These are phyloP conservation scores for Asterophora lycoperdoides DNA, from an alignment of 768 basidiomycete species.

Conservation along the genomic window DNA sequence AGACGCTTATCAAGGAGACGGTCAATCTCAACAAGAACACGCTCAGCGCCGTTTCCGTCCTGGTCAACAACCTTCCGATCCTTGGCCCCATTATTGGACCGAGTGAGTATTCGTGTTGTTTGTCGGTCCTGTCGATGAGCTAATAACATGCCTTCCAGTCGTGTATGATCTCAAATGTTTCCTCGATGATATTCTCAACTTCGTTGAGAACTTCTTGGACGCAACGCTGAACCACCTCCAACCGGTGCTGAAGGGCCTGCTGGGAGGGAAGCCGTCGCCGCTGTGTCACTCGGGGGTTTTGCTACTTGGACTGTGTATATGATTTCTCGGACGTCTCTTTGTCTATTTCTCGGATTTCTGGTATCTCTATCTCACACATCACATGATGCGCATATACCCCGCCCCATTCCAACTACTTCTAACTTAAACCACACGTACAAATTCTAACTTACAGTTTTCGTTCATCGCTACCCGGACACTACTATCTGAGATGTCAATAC, in stretches of 20 bases:
- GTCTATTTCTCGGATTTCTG: background rate
- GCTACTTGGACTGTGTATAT: slow-evolving; percentile 29
- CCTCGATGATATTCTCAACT: slow-evolving; percentile 47
- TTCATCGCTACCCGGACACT: slow-evolving; percentile 23
- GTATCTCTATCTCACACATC: slow-evolving; percentile 4
- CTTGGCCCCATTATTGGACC: slow-evolving; percentile 52
- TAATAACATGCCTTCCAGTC: slow-evolving; percentile 31
- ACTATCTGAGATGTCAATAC: slow-evolving; percentile 4
- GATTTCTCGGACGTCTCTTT: slow-evolving; percentile 13
- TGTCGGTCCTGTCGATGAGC: background rate
- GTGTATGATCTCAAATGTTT: slow-evolving; percentile 59
- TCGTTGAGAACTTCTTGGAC: slow-evolving; percentile 46
- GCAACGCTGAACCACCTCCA: slow-evolving; percentile 38
- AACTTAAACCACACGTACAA: slow-evolving; percentile 21
- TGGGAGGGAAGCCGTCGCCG: slow-evolving; percentile 24
- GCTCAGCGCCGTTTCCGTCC: slow-evolving; percentile 27
- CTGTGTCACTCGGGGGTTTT: slow-evolving; percentile 24
- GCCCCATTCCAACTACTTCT: slow-evolving; percentile 25
- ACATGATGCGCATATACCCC: slow-evolving; percentile 27
- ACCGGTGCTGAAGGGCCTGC: slow-evolving; percentile 29
- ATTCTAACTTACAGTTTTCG: slow-evolving; percentile 14
- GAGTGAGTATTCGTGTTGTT: slow-evolving; percentile 35
- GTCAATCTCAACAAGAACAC: slow-evolving; percentile 46
- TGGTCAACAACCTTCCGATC: slow-evolving; percentile 38
- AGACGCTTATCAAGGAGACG: slow-evolving; percentile 46